These are phyloP conservation scores for Arctostaphylos glauca DNA, from an alignment of 148 eudicot genomes.

Conservation along the genomic window DNA sequence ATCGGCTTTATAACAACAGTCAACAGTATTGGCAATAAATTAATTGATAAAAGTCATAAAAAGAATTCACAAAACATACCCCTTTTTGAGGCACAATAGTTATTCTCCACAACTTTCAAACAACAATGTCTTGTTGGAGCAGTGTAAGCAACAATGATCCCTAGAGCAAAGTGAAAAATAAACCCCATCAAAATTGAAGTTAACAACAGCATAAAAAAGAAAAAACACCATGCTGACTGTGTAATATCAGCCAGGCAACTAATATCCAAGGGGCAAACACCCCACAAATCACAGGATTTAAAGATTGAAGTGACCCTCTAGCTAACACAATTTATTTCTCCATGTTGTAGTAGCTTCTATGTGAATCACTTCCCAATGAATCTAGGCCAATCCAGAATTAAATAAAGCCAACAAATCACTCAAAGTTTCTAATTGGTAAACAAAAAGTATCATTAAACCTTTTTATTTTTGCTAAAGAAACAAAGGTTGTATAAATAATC, in stretches of 20 bases:
- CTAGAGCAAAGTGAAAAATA: slow-evolving; percentile 40
- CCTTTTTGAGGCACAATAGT: slow-evolving; percentile 80
- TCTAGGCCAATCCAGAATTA: neutral
- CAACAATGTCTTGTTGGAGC: slow-evolving; percentile 79
- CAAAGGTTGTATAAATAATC: no score
- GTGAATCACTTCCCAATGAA: neutral
- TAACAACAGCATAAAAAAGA: slow-evolving; percentile 3
- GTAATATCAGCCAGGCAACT: neutral
- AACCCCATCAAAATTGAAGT: neutral
- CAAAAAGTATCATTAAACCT: no score
- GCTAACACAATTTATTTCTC: neutral
- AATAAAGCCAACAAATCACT: no score
- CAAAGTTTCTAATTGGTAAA: no score
- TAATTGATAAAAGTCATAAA: neutral
- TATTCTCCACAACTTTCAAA: slow-evolving; percentile 84
- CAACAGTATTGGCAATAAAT: neutral
- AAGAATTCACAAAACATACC: slow-evolving; percentile 43
- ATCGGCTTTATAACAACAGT: neutral
- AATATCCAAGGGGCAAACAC: neutral
- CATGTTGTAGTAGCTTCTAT: neutral
- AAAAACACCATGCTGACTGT: neutral
- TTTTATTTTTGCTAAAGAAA: no score
- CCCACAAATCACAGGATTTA: neutral
- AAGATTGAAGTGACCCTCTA: neutral
- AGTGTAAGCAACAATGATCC: slow-evolving; percentile 68